Evolutionary conservation across 2,329 filamentous ascomycete species (phyloP).

Genomic region (Nigrospora osmanthi): DNA sequence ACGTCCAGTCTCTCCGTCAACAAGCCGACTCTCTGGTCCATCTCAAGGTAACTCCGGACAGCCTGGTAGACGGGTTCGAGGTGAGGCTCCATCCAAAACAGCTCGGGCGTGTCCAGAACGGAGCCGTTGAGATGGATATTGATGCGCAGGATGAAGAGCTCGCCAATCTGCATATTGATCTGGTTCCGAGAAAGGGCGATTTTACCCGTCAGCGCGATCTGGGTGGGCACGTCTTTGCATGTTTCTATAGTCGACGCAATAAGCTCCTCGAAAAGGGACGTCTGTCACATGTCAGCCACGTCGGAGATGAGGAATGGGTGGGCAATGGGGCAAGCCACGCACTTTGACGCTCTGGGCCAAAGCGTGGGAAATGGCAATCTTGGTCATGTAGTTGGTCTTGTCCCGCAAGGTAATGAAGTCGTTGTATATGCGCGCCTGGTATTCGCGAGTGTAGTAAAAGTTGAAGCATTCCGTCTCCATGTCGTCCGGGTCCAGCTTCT

Average conservation of each 20-base stretch:
- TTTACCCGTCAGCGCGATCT: slow-evolving; percentile 88
- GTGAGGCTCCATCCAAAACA: slow-evolving; percentile 98
- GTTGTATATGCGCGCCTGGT: slow-evolving; percentile 98
- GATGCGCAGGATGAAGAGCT: slow-evolving; percentile 94
- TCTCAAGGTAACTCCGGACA: slow-evolving; percentile 90
- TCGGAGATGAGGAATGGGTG: slow-evolving; percentile 7
- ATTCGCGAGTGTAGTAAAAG: slow-evolving; percentile 97
- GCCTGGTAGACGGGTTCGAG: slow-evolving; percentile 95
- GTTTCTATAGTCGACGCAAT: slow-evolving; percentile 89
- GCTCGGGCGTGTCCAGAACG: slow-evolving; percentile 90
- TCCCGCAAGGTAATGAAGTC: slow-evolving; percentile 95
- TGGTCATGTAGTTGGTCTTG: slow-evolving; percentile 96
- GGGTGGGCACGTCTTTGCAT: slow-evolving; percentile 85
- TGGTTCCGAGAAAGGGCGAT: slow-evolving; percentile 80
- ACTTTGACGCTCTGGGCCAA: slow-evolving; percentile 93
- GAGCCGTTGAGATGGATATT: slow-evolving; percentile 97
- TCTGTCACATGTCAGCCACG: slow-evolving; percentile 37
- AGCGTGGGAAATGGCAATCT: slow-evolving; percentile 92
- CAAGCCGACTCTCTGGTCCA: slow-evolving; percentile 89
- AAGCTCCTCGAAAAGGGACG: slow-evolving; percentile 90
- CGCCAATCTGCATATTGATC: slow-evolving; percentile 99
- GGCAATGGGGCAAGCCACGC: slow-evolving; percentile 5
- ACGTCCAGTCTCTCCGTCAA: slow-evolving; percentile 87
- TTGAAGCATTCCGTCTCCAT: slow-evolving; percentile 96
- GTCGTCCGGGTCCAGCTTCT: slow-evolving; percentile 81